These are phyloP conservation scores for Zoysia japonica DNA, from an alignment of 176 grass and related monocot species.

Conservation along the genomic window DNA sequence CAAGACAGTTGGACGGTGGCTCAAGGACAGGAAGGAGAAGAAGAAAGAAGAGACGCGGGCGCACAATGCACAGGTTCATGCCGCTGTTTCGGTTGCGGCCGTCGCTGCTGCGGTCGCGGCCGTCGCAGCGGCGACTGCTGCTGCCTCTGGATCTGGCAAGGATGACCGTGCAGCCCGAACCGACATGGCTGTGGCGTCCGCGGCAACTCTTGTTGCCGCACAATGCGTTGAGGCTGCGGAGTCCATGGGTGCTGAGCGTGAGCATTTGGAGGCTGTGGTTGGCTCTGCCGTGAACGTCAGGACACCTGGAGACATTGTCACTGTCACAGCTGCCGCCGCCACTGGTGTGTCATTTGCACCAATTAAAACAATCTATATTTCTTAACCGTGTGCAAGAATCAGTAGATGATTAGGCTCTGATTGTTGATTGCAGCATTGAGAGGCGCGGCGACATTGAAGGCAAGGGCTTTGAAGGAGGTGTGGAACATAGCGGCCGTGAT, in stretches of 20 bases:
- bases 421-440: constrained; percentile 61
- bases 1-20: constrained; percentile 93
- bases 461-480: constrained; percentile 90
- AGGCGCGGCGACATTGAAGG: constrained; percentile 91
- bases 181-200: constrained; percentile 82
- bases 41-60: constrained; percentile 97
- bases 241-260: constrained; percentile 88
- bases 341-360: constrained; percentile 52
- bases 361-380: neutral
- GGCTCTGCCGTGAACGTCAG: constrained; percentile 88
- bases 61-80: constrained; percentile 88
- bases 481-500: constrained; percentile 99
- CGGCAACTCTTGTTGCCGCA: constrained; percentile 78
- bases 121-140: constrained; percentile 63
- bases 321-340: constrained; percentile 84
- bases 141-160: constrained; percentile 61
- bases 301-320: constrained; percentile 79
- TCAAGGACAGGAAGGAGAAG: constrained; percentile 89
- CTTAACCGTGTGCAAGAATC: neutral
- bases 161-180: constrained; percentile 70
- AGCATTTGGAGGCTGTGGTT: constrained; percentile 74
- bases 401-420: neutral
- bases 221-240: constrained; percentile 83
- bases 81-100: constrained; percentile 71
- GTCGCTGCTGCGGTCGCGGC: constrained; percentile 81